Evolutionary conservation across 2,329 filamentous ascomycete genomes (phyloP), one percentile per base, ranked within the genome.

Genomic region (Curvularia verruculosa): DNA sequence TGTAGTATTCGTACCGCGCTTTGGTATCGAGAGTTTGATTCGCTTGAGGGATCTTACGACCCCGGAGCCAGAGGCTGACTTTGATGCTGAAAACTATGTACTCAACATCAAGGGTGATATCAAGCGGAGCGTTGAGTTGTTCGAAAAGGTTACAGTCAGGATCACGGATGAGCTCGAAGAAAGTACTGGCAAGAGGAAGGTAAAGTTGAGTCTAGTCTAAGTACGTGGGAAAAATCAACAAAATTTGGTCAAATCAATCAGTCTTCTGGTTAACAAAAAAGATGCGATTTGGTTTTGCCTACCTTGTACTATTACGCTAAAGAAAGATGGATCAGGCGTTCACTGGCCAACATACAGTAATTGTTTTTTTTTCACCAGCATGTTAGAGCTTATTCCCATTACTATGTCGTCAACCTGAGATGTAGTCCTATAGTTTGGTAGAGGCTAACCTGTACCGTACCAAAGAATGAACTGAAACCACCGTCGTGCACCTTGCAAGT

Each of bases 121-220:
- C 3, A 81, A 77, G 39, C 78, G 82, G 61, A 83, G 78, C 61
- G 84, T 97, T 1, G 92, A 96, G 76, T 79, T 99, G 58, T 99
- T 99, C 82, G 87, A 95, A 76, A 96, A 94, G 82, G 90, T 99
- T 64, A 85, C 83, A 67, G 94, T 99, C 13, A 87, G 88, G 73
- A 92, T 99, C 63, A 91, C 87, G 69, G 96, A 98, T 75, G 89
- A 96, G 73, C 91, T 93, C 82, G 95, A 99, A 76, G 91, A 96
- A 80, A 87, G 87, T 58, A 97, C 94, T n/a, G 95, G 95, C 54
- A 99, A 98, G 87, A 87, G 95, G 64, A 94, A 91, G 65, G 89
- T 93, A 21, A 92, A 88, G 83, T 84, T 95, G 82, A 87, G 72
- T 18, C 64, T 82, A 55, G 70, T 82, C 18, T 82, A 56, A 69